Percentiles rank a stretch among this genome's conserved stretches.
These are phyloP conservation scores for Trichoderma aggressivum DNA, from an alignment of 2,329 filamentous ascomycete species.

Conservation along the genomic window DNA sequence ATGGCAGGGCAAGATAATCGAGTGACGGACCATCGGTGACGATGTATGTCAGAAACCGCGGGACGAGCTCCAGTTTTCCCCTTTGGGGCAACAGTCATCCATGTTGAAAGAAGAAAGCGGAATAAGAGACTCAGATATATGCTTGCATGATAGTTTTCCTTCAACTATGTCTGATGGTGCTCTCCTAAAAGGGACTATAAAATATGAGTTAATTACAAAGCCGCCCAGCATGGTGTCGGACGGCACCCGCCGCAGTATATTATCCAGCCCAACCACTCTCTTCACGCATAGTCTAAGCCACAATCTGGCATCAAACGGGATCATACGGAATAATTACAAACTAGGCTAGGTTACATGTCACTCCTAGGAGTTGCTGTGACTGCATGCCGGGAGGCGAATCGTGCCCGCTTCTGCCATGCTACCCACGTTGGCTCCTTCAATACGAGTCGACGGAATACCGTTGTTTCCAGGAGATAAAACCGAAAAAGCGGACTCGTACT, in stretches of 20 bases:
- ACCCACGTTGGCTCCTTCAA: neutral
- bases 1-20: neutral
- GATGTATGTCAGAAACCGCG: neutral
- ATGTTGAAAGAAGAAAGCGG: neutral
- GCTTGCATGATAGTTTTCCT: neutral
- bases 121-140: neutral
- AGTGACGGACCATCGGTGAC: neutral
- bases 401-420: neutral
- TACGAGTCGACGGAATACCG: neutral
- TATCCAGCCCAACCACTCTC: neutral
- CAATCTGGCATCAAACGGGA: neutral
- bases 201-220: neutral
- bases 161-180: neutral
- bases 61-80: neutral
- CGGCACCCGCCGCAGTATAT: neutral
- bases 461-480: neutral
- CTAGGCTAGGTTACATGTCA: neutral
- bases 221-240: neutral
- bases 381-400: neutral
- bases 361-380: neutral
- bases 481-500: neutral
- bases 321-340: neutral
- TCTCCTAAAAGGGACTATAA: neutral
- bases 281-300: neutral
- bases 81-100: neutral